Conservation (phyloP, 371 early-diverging fungal species). For the Ordospora colligata region DNA sequence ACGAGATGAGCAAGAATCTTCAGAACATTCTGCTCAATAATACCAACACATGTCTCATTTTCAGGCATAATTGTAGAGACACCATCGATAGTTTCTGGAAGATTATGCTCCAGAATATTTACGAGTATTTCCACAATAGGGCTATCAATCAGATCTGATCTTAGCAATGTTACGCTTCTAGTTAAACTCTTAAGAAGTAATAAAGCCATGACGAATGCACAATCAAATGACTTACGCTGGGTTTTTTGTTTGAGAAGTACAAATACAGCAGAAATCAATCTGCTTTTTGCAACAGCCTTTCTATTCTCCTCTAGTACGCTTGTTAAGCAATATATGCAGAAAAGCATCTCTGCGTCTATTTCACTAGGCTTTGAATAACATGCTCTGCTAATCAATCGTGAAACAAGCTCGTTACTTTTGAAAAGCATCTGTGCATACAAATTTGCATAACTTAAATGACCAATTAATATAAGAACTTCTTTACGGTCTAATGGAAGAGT, state of each 20-base stretch:
- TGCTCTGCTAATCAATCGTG: not conserved
- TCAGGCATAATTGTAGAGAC: not conserved
- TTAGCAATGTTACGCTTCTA: conserved; percentile 1
- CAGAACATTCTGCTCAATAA: conserved; percentile 1
- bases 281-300: conserved; percentile 7
- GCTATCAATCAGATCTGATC: conserved; percentile 6
- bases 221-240: not conserved
- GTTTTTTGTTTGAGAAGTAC: not conserved
- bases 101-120: not conserved
- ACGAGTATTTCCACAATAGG: conserved; percentile 21
- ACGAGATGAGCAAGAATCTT: conserved; percentile 9
- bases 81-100: not conserved
- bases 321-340: conserved; percentile 11
- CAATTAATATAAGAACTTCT: not conserved
- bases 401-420: not conserved
- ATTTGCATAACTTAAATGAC: not conserved
- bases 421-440: not conserved
- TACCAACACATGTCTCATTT: not conserved
- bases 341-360: conserved; percentile 45
- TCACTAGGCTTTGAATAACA: conserved; percentile 51
- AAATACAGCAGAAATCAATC: conserved; percentile 7
- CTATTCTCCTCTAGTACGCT: conserved; percentile 3
- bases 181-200: conserved; percentile 1
- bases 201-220: not conserved
- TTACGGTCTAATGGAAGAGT: not conserved